Conservation (phyloP, 2,329 filamentous ascomycete genomes). For the Alternaria solani region DNA sequence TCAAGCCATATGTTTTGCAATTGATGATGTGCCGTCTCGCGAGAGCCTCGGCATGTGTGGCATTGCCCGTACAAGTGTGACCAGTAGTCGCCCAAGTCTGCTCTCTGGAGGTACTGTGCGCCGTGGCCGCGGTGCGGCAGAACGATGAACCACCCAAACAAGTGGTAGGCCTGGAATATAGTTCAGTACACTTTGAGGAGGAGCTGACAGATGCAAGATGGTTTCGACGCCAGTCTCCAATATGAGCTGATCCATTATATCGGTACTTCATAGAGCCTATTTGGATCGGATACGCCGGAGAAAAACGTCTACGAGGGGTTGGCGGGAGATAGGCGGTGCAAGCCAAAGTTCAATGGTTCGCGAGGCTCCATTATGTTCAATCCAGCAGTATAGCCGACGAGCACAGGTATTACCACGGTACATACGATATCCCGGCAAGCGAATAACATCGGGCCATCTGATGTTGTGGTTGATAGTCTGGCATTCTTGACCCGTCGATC, state of each 20-base stretch:
- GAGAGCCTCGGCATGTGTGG: slow-evolving; percentile 4
- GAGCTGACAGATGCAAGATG: neutral
- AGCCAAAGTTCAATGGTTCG: slow-evolving; percentile 19
- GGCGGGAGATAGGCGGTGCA: slow-evolving; percentile 17
- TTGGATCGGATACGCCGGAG: neutral
- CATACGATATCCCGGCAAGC: slow-evolving; percentile 21
- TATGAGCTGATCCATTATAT: rapidly evolving
- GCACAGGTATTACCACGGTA: slow-evolving; percentile 25
- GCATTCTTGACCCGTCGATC: slow-evolving; percentile 4
- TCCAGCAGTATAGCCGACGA: slow-evolving; percentile 7
- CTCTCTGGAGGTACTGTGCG: slow-evolving; percentile 14
- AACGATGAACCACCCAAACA: slow-evolving; percentile 23
- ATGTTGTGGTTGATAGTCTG: slow-evolving; percentile 27
- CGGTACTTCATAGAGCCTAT: neutral
- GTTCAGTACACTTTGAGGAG: neutral
- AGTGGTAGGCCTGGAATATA: slow-evolving; percentile 9
- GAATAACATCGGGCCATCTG: slow-evolving; percentile 27
- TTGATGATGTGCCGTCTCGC: neutral
- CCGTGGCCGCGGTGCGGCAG: slow-evolving; percentile 9
- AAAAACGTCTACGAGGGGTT: neutral
- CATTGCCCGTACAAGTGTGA: slow-evolving; percentile 12
- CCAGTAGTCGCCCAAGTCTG: slow-evolving; percentile 23
- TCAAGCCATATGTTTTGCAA: slow-evolving; percentile 11
- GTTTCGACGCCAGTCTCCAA: neutral
- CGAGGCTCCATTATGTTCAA: slow-evolving; percentile 10